Base-by-base conservation (phyloP, 1,284 basidiomycete species). In the Tetrapyrgos nigripes region DNA sequence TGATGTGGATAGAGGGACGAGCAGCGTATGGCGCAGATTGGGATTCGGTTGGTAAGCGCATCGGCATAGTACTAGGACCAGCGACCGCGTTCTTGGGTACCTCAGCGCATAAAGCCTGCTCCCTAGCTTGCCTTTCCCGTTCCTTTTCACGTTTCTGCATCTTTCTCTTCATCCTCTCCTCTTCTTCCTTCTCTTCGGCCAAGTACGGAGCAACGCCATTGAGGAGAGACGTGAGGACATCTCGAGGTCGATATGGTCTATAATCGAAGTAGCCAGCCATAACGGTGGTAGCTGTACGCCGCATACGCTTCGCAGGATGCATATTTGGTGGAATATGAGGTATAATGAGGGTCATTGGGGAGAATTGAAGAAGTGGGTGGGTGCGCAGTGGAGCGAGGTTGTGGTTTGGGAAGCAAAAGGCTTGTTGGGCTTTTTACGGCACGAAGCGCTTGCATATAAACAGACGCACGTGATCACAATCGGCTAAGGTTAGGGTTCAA, bases 201-300 rank as follows among this genome's bases (percentile, higher is more conserved):
- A 73, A 79, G 68, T 90, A 87, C 6, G 83, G 82, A 0, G 80
- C 81, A 43, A 92, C 86, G 55, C 89, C 88, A 68, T 92, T 92
- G 66, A 92, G 76, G 47, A 92, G 70, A 73, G 87, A 89, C 13
- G 90, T 92, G 63, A 92, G 79, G 60, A 89, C 88, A 74, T 92
- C 90, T 69, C 90, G 83, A 28, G 79, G 66, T 17, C 37, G 37
- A 40, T 40, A 40, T 0, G 87, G 86, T 33, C 80, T 81, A 4
- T 79, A 71, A 77, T 92, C 90, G 72, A 89, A 91, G 66, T 80
- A 76, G 65, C 90, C 90, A 0, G 89, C 85, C 72, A 92, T 83
- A 44, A 92, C 87, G 14, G 84, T 69, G 10, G 90, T 92, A 51
- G 90, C 91, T 53, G 83, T 88, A 59, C 90, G 86, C 21, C 90